A percentile compares a stretch with the other conserved stretches of the same genome.
phyloP scores from a whole-genome alignment of 2,329 filamentous ascomycete genomes.

The Leptosphaerulina australis region DNA sequence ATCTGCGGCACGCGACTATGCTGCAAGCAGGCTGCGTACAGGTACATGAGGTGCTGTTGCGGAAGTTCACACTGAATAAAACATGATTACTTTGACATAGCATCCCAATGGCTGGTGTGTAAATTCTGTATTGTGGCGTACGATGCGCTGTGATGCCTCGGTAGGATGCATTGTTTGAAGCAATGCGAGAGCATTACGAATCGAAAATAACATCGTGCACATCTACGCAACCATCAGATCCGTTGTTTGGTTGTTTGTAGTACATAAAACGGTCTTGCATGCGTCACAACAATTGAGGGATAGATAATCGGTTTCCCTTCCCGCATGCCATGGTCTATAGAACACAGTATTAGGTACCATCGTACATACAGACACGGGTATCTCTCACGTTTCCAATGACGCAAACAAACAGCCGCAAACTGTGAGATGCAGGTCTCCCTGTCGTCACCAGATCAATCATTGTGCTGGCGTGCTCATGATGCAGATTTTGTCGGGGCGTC shows the following conservation, averaged over 20 bases:
- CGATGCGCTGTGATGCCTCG: conserved; percentile 1
- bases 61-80: background rate
- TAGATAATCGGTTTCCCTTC: conserved; percentile 24
- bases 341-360: conserved; percentile 27
- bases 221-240: background rate
- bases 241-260: conserved; percentile 19
- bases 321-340: conserved; percentile 22
- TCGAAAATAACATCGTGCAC: background rate
- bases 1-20: conserved; percentile 27
- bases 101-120: conserved; percentile 1
- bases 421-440: conserved; percentile 1
- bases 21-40: conserved; percentile 22
- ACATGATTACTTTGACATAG: background rate
- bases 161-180: background rate
- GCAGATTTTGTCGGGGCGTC: conserved; percentile 33
- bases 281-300: conserved; percentile 14
- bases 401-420: conserved; percentile 15
- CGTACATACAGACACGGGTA: conserved; percentile 37
- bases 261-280: conserved; percentile 23
- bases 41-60: background rate
- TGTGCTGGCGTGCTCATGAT: conserved; percentile 21
- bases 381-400: conserved; percentile 23
- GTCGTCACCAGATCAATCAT: background rate
- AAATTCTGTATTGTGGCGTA: conserved; percentile 9
- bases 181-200: background rate